phyloP scores from a whole-genome alignment of 1,284 basidiomycete species.

The Microstroma glucosiphilum region DNA sequence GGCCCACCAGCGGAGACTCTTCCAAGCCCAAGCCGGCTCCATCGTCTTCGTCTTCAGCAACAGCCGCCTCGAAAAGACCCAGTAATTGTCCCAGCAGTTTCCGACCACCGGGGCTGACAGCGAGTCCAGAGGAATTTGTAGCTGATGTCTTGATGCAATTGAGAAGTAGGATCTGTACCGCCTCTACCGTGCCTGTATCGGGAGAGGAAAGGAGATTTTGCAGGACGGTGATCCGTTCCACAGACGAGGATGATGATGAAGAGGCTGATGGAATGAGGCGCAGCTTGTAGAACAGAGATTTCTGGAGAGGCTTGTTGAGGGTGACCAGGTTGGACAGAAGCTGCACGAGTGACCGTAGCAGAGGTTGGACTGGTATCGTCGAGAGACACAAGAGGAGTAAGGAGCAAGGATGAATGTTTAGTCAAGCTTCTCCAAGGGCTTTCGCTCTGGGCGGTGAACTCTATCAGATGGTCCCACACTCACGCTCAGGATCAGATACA shows the following conservation, averaged over 20 bases:
- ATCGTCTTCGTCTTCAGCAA: not conserved
- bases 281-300: constrained; percentile 4
- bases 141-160: constrained; percentile 5
- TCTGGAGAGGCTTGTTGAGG: constrained; percentile 4
- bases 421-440: no score
- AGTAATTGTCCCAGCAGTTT: constrained; percentile 1
- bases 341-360: not conserved
- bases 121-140: not conserved
- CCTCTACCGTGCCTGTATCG: not conserved
- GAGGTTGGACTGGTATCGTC: not conserved
- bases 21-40: not conserved
- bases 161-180: constrained; percentile 3
- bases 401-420: no score
- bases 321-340: not conserved
- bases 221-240: not conserved
- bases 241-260: not conserved
- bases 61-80: not conserved
- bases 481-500: not conserved
- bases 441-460: no score
- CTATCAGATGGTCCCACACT: not conserved
- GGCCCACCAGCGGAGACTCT: not conserved
- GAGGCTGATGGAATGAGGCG: not conserved
- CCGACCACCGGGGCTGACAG: not conserved
- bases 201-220: not conserved
- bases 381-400: no score